Evolutionary conservation across 768 basidiomycete genomes (phyloP), one percentile per base, ranked within the genome.

Genomic region (Gloeopeniophorella convolvens): DNA sequence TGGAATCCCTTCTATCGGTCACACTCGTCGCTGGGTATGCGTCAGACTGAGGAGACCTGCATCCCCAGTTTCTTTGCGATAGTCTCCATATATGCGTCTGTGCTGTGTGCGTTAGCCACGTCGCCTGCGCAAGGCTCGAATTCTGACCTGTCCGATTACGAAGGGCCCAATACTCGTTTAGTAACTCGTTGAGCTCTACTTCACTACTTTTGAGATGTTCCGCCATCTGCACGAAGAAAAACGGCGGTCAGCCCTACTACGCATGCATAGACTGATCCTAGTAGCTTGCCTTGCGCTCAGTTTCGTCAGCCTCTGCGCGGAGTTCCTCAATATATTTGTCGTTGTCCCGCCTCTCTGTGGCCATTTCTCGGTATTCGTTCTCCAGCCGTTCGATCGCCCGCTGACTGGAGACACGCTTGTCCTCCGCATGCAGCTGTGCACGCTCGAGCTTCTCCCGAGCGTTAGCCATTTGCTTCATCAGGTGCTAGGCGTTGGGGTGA

Each of bases 21-120:
- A n/a, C n/a, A n/a, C n/a, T n/a, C n/a, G n/a, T n/a, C n/a, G n/a
- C n/a, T n/a, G n/a, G n/a, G n/a, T n/a, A n/a, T n/a, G n/a, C n/a
- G n/a, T n/a, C n/a, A n/a, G n/a, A 50, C 44, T 26, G 54, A 63
- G 2, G 65, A 60, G 27, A 58, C 50, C 32, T 63, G 70, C 75
- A 87, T 73, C 45, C 84, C 86, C 36, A 91, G 71, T 59, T 87
- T 86, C 65, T 86, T 86, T 3, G 87, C 85, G 23, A 90, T 69
- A 0, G 83, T 89, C 65, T 89, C 88, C 88, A 90, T 89, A 60
- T 88, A 91, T 2, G 89, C 76, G 63, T 89, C 89, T 89, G 56
- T 18, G 32, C 26, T 45, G 42, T 28, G 35, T 18, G 4, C 8
- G 2, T 34, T 13, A 46, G 33, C 26, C 24, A 10, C 5, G 6